Evolutionary conservation across 129 eudicot species (phyloP).

Genomic region (Sambucus nigra): DNA sequence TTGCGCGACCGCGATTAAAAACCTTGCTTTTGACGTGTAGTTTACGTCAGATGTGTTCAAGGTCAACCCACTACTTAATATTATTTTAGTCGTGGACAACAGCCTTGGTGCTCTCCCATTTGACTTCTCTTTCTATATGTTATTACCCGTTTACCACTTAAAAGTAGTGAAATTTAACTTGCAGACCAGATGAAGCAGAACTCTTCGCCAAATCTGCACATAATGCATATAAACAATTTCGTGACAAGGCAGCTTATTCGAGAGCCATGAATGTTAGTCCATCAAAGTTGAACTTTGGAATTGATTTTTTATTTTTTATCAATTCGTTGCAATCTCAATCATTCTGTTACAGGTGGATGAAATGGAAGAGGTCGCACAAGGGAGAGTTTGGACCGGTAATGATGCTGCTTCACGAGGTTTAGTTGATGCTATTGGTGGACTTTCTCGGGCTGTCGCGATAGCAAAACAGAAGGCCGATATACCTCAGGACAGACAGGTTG

Average conservation of each 20-base stretch:
- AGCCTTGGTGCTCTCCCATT: neutral
- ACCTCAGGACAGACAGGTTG: slow-evolving; percentile 54
- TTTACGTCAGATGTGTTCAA: too few species aligned
- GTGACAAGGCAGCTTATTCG: slow-evolving; percentile 83
- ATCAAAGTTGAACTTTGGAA: neutral
- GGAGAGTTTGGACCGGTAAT: slow-evolving; percentile 87
- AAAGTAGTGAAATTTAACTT: slow-evolving; percentile 2
- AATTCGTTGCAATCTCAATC: slow-evolving; percentile 2
- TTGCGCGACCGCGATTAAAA: too few species aligned
- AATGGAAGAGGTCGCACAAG: slow-evolving; percentile 97
- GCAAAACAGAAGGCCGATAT: slow-evolving; percentile 88
- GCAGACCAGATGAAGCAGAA: slow-evolving; percentile 82
- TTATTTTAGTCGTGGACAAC: too few species aligned
- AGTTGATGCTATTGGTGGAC: slow-evolving; percentile 92
- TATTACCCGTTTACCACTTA: neutral
- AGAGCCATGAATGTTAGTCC: slow-evolving; percentile 78
- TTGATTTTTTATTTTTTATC: neutral
- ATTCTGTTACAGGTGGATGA: slow-evolving; percentile 52
- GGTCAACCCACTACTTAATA: too few species aligned
- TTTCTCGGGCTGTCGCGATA: slow-evolving; percentile 79
- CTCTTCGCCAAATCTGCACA: slow-evolving; percentile 65
- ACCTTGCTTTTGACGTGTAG: too few species aligned
- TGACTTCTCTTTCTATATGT: neutral
- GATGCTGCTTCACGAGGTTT: slow-evolving; percentile 81
- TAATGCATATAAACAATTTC: slow-evolving; percentile 47